Conservation (phyloP, 176 grass and related monocot species). For the Rhynchospora breviuscula region DNA sequence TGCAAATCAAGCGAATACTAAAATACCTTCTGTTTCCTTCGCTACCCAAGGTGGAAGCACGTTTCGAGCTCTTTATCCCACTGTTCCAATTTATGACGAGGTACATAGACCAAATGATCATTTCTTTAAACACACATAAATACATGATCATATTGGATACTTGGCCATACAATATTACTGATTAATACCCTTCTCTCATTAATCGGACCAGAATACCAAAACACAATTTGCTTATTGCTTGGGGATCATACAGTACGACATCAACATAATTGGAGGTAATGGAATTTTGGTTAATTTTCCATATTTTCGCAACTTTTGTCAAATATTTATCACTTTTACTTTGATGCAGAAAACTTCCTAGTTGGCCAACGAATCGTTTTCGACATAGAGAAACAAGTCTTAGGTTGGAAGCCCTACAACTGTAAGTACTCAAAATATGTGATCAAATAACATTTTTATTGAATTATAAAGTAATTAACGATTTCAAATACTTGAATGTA, state of each 20-base stretch:
- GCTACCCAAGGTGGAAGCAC: conserved; percentile 33
- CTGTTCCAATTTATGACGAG: rapidly evolving
- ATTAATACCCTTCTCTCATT: neutral
- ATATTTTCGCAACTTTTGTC: neutral
- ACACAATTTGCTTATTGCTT: conserved; percentile 30
- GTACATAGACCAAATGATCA: neutral
- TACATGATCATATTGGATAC: neutral
- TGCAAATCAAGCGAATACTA: neutral
- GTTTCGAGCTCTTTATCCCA: conserved; percentile 14
- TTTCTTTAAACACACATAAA: neutral
- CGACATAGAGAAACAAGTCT: conserved; percentile 37
- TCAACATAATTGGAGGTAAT: conserved; percentile 67
- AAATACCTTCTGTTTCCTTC: conserved; percentile 25
- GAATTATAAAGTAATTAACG: too few species aligned
- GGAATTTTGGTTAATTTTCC: neutral
- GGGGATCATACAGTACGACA: conserved; percentile 12
- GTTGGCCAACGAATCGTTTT: conserved; percentile 49
- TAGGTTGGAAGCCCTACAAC: conserved; percentile 47
- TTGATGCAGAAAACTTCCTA: conserved; percentile 66
- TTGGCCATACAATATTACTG: neutral
- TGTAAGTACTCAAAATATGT: conserved; percentile 28
- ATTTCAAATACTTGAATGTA: too few species aligned
- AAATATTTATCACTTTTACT: neutral
- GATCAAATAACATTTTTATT: too few species aligned
- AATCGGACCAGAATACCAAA: neutral